These are phyloP conservation scores for Nakaseomyces kungkrabaensis DNA, from an alignment of 1,139 yeast species.

Conservation along the genomic window DNA sequence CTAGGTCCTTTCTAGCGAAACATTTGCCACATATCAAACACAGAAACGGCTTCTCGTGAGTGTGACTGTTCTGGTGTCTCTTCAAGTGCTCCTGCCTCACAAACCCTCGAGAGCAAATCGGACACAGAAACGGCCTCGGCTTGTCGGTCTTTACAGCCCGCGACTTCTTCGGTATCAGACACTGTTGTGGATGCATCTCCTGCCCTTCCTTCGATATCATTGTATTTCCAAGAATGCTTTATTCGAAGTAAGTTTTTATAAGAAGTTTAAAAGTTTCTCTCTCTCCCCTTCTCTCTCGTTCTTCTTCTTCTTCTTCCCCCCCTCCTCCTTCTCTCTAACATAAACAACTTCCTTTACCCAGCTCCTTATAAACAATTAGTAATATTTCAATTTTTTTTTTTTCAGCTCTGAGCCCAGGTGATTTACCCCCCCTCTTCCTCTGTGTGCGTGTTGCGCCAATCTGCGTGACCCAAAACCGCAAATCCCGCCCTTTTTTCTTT, in stretches of 20 bases:
- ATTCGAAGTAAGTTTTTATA: no score
- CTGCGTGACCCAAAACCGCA: no score
- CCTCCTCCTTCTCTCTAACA: no score
- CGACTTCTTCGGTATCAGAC: constrained; percentile 78
- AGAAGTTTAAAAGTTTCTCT: no score
- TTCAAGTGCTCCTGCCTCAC: constrained; percentile 89
- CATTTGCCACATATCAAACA: constrained; percentile 96
- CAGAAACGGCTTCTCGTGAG: constrained; percentile 92
- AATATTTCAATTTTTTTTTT: no score
- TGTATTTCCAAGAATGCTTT: no score
- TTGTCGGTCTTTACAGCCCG: constrained; percentile 76
- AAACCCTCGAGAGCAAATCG: constrained; percentile 88
- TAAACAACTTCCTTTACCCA: no score
- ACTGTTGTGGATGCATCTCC: background rate
- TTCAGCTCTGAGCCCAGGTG: no score
- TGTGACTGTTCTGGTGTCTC: constrained; percentile 90
- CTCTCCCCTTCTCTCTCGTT: background rate
- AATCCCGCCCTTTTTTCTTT: no score
- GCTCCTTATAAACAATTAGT: no score
- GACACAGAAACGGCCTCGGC: constrained; percentile 86
- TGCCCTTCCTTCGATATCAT: background rate
- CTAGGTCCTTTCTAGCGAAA: constrained; percentile 85
- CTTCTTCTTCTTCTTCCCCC: background rate
- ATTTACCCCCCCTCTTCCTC: no score
- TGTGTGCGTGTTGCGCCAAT: no score